Conservation (phyloP, 306 rosid species). For the Casuarina cunninghamiana region DNA sequence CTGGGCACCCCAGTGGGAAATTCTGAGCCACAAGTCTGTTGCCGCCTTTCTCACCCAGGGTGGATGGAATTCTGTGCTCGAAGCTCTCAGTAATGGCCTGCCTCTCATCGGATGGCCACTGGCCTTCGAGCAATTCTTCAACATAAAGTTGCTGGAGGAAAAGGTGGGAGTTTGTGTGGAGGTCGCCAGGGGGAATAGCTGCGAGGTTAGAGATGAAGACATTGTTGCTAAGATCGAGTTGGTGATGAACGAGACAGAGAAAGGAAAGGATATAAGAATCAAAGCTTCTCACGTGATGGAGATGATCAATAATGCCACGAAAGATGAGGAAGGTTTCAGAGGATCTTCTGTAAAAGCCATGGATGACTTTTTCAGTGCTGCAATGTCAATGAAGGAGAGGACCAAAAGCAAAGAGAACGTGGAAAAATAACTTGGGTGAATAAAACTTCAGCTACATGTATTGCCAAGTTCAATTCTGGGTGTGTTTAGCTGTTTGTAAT, state of each 20-base stretch:
- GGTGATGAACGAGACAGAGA: conserved; percentile 43
- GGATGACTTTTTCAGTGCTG: not conserved
- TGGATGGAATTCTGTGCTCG: conserved; percentile 79
- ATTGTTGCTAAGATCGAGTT: conserved; percentile 38
- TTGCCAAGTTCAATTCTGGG: too few species aligned
- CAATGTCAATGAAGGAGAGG: too few species aligned
- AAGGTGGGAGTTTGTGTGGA: conserved; percentile 69
- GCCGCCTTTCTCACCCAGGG: conserved; percentile 62
- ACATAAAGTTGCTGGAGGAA: conserved; percentile 45
- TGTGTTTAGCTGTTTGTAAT: too few species aligned
- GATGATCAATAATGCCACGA: conserved; percentile 29
- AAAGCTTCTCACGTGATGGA: conserved; percentile 33
- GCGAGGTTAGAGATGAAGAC: conserved; percentile 43
- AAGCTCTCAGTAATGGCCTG: conserved; percentile 57
- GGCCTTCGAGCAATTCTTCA: conserved; percentile 78
- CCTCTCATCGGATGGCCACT: conserved; percentile 75
- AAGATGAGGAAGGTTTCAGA: conserved; percentile 24
- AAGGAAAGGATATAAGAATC: conserved; percentile 48
- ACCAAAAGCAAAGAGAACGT: too few species aligned
- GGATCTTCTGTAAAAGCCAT: conserved; percentile 54
- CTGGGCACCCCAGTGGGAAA: conserved; percentile 79
- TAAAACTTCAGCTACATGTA: too few species aligned
- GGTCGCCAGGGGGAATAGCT: conserved; percentile 62
- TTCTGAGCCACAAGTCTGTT: conserved; percentile 46
- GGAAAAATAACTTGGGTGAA: too few species aligned